Base-by-base conservation (phyloP, 768 basidiomycete species). In the Mycena chlorophos region DNA sequence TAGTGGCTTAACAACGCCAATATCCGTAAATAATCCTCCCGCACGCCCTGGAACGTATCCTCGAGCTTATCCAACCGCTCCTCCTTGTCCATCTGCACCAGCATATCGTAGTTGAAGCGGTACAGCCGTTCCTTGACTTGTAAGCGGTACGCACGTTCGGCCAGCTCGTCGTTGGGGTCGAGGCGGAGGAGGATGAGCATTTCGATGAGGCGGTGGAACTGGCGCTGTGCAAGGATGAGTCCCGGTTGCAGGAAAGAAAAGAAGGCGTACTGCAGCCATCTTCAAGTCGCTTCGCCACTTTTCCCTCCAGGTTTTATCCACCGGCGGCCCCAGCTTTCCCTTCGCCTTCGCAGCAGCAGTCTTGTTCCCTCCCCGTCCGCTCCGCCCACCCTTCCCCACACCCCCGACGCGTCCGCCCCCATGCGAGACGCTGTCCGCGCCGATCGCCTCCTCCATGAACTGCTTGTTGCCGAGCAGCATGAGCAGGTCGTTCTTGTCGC, bases 61-160 rank as follows among this genome's bases (percentile, higher is more conserved):
- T 94, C 88, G 40, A 99, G 75, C 68, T 94, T 96, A 55, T 91
- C 86, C 51, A 91, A 78, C 25, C 94, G 80, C 66, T 98, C 96
- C 51, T 87, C 78, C 60, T 89, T 88, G 55, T 95, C 91, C 55
- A 98, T 75, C 65, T 95, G 94, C 50, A 84, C 85, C 42, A 99
- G 80, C 49, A 89, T 82, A 77, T 95, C 93, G 93, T 95, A 97
- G 73, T 98, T 99, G 73, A 98, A 98, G 20, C 94, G 81, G 66
- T 91, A 98, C 40, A 99, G 71, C 31, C 97, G 83, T 69, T 97
- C 94, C 72, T 99, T 99, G 66, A 96, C 94, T 69, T 94, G 89
- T 28, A 99, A 69, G 50, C 96, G 78, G 69, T 88, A 97, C 10
- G 88, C 85, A 50, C 77, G 83, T 62, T 77, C 70, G 23, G 77